phyloP scores from a whole-genome alignment of 768 basidiomycete species.

The Macrolepiota fuliginosa region DNA sequence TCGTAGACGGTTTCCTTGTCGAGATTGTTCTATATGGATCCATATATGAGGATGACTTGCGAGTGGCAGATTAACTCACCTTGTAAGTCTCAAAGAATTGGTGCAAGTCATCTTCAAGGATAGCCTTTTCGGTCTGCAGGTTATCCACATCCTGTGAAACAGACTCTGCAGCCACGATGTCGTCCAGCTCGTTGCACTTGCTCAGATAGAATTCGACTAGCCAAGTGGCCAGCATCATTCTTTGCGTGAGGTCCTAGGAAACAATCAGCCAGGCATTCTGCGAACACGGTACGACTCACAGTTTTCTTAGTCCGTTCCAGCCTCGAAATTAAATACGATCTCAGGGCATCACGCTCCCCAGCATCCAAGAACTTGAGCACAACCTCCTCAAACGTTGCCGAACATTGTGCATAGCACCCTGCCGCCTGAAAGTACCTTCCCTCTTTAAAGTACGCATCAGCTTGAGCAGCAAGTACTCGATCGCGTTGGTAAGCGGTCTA shows the following conservation, averaged over 20 bases:
- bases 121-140: conserved; percentile 69
- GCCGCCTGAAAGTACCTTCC: conserved; percentile 89
- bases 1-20: conserved; percentile 87
- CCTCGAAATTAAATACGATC: conserved; percentile 86
- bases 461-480: conserved; percentile 79
- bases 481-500: conserved; percentile 90
- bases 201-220: conserved; percentile 95
- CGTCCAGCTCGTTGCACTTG: conserved; percentile 96
- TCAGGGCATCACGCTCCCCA: conserved; percentile 84
- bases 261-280: background rate
- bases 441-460: conserved; percentile 72
- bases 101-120: conserved; percentile 89
- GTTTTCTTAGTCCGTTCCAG: conserved; percentile 82
- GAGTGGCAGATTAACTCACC: conserved; percentile 37
- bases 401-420: conserved; percentile 88
- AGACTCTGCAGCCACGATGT: conserved; percentile 85
- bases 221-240: conserved; percentile 99
- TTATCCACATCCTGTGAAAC: conserved; percentile 83
- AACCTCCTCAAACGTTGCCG: conserved; percentile 88
- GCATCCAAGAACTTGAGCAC: conserved; percentile 86
- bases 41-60: background rate
- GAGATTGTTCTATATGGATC: conserved; percentile 66
- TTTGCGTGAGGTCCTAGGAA: conserved; percentile 81
- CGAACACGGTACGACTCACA: conserved; percentile 40
- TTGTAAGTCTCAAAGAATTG: conserved; percentile 95